These are phyloP conservation scores for Populus alba DNA, from an alignment of 345 rosid genomes.

Conservation along the genomic window DNA sequence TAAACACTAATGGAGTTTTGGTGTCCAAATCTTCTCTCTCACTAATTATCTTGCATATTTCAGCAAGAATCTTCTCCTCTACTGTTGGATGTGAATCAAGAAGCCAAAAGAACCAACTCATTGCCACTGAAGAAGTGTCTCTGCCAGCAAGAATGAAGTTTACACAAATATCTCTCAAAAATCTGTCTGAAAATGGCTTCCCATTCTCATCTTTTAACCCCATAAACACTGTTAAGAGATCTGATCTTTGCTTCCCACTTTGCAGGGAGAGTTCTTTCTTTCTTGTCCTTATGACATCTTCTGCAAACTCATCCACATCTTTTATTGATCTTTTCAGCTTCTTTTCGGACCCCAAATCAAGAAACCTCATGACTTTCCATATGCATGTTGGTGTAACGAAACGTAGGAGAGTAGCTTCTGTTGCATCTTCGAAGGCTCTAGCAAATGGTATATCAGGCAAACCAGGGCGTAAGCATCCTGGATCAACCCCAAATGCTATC, in stretches of 20 bases:
- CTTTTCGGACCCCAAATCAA: slow-evolving; percentile 69
- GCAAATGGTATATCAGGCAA: slow-evolving; percentile 81
- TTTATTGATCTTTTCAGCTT: slow-evolving; percentile 64
- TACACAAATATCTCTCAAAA: slow-evolving; percentile 83
- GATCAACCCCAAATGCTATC: slow-evolving; percentile 94
- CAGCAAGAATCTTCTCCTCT: slow-evolving; percentile 59
- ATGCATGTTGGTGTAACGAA: slow-evolving; percentile 72
- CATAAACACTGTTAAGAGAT: slow-evolving; percentile 75
- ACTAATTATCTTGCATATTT: slow-evolving; percentile 48
- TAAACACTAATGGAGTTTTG: slow-evolving; percentile 36
- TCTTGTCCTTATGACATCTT: slow-evolving; percentile 68
- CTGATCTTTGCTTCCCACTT: slow-evolving; percentile 43
- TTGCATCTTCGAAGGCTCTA: slow-evolving; percentile 81
- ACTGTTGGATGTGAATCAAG: slow-evolving; percentile 58
- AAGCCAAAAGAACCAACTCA: slow-evolving; percentile 96
- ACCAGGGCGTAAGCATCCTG: slow-evolving; percentile 64
- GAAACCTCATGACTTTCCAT: slow-evolving; percentile 76
- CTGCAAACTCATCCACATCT: slow-evolving; percentile 74
- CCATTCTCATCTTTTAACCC: slow-evolving; percentile 52
- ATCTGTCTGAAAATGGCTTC: slow-evolving; percentile 64
- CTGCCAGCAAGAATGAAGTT: slow-evolving; percentile 96
- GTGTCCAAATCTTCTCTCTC: slow-evolving; percentile 40
- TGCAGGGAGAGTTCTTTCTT: slow-evolving; percentile 57
- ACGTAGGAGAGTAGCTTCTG: slow-evolving; percentile 67
- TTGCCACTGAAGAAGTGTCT: slow-evolving; percentile 91